Conservation (phyloP, 768 basidiomycete genomes). For the Lactarius psammicola region DNA sequence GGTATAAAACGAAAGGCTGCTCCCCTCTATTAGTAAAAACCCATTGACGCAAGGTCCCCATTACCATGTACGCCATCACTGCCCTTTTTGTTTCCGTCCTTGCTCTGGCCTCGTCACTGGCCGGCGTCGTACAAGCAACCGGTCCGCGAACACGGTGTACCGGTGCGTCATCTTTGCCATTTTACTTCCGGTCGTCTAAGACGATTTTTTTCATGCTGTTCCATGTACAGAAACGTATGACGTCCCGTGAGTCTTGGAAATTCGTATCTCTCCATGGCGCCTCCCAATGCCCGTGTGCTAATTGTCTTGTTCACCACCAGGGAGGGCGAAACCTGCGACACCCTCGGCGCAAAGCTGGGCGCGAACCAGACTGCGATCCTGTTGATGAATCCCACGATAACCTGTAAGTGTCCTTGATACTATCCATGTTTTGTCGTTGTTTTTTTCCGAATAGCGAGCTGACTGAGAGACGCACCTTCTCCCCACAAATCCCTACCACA, state of each 20-base stretch:
- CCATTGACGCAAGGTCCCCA: neutral
- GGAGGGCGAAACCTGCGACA: neutral
- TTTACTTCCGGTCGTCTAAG: too few relatives aligned
- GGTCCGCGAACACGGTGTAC: conserved; percentile 7
- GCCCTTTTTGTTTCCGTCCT: conserved; percentile 5
- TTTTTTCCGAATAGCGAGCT: too few relatives aligned
- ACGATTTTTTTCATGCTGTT: neutral
- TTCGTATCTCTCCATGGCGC: neutral
- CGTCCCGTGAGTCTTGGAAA: neutral
- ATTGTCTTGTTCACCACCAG: neutral
- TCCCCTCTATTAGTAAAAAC: neutral
- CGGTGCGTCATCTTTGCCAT: conserved; percentile 2
- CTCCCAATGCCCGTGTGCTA: too few relatives aligned
- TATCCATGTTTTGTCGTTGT: neutral
- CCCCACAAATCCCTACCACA: neutral
- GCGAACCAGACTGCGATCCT: neutral
- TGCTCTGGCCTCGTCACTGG: conserved; percentile 1
- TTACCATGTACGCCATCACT: conserved; percentile 4
- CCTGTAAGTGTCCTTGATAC: neutral
- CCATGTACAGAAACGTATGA: neutral
- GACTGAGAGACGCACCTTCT: neutral
- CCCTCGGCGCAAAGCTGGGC: neutral
- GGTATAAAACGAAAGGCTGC: neutral
- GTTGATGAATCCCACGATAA: conserved; percentile 6
- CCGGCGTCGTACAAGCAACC: conserved; percentile 1